phyloP scores from a whole-genome alignment of 2,329 filamentous ascomycete species.

The Aspergillus ochraceoroseus region DNA sequence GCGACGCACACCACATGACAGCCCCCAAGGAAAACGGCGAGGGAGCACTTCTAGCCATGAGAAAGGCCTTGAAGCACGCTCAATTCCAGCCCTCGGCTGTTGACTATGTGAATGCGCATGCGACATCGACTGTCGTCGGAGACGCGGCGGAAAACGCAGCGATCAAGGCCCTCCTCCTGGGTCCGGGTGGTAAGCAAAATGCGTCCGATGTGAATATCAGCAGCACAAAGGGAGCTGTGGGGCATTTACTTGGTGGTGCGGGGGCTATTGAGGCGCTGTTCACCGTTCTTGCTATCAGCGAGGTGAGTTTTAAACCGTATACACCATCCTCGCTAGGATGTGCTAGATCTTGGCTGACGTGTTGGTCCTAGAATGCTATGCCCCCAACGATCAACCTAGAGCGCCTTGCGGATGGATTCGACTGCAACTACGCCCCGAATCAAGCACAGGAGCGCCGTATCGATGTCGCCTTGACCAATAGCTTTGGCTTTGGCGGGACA shows the following conservation, averaged over 20 bases:
- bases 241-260: slow-evolving; percentile 85
- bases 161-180: slow-evolving; percentile 71
- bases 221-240: slow-evolving; percentile 89
- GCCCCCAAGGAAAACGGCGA: slow-evolving; percentile 76
- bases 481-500: slow-evolving; percentile 95
- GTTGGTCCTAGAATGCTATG: slow-evolving; percentile 58
- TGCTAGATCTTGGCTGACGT: neutral
- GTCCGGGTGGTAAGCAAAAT: slow-evolving; percentile 59
- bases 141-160: slow-evolving; percentile 84
- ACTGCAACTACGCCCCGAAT: slow-evolving; percentile 80
- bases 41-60: slow-evolving; percentile 82
- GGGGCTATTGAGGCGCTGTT: slow-evolving; percentile 89
- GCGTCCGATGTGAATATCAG: slow-evolving; percentile 72
- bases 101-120: slow-evolving; percentile 94
- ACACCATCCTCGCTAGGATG: neutral
- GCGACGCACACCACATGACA: slow-evolving; percentile 90
- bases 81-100: slow-evolving; percentile 63
- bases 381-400: slow-evolving; percentile 84
- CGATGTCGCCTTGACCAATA: slow-evolving; percentile 78
- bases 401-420: slow-evolving; percentile 59
- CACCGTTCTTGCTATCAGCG: slow-evolving; percentile 68
- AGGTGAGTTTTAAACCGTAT: slow-evolving; percentile 68
- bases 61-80: slow-evolving; percentile 69
- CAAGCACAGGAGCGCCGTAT: slow-evolving; percentile 65
- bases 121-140: slow-evolving; percentile 79